Percentiles rank a stretch among this genome's conserved stretches.
phyloP scores from a whole-genome alignment of 164 flowering plant species.

The Vitis riparia region DNA sequence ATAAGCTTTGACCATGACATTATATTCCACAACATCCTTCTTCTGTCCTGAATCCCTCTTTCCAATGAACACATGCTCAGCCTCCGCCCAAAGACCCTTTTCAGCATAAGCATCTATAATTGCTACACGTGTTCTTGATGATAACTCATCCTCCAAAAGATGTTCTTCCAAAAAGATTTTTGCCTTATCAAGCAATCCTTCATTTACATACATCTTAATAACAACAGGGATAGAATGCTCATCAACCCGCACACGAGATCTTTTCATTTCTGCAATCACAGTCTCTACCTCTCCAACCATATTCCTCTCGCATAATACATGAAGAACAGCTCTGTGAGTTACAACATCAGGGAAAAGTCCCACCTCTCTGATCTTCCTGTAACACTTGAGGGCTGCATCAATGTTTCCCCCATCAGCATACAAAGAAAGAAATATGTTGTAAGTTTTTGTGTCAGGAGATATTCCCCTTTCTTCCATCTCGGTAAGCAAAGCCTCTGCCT shows the following conservation, averaged over 20 bases:
- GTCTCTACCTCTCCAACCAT: conserved; percentile 65
- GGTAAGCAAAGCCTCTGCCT: conserved; percentile 72
- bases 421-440: conserved; percentile 70
- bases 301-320: conserved; percentile 56
- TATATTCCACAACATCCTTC: conserved; percentile 66
- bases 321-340: conserved; percentile 66
- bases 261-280: conserved; percentile 70
- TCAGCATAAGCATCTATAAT: conserved; percentile 85
- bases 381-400: conserved; percentile 57
- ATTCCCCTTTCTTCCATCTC: conserved; percentile 82
- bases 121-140: conserved; percentile 61
- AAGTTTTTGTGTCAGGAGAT: conserved; percentile 79
- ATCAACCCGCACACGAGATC: conserved; percentile 44
- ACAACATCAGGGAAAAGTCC: conserved; percentile 79
- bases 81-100: conserved; percentile 78
- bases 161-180: conserved; percentile 42
- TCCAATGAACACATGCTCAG: conserved; percentile 63
- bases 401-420: conserved; percentile 71
- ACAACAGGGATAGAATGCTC: conserved; percentile 73
- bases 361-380: conserved; percentile 63
- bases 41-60: conserved; percentile 44
- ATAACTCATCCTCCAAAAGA: conserved; percentile 28
- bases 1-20: conserved; percentile 91
- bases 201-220: conserved; percentile 60
- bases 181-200: conserved; percentile 55